Percentiles rank a stretch among this genome's conserved stretches.
phyloP scores from a whole-genome alignment of 78 protist species.

The Andalucia godoyi region DNA sequence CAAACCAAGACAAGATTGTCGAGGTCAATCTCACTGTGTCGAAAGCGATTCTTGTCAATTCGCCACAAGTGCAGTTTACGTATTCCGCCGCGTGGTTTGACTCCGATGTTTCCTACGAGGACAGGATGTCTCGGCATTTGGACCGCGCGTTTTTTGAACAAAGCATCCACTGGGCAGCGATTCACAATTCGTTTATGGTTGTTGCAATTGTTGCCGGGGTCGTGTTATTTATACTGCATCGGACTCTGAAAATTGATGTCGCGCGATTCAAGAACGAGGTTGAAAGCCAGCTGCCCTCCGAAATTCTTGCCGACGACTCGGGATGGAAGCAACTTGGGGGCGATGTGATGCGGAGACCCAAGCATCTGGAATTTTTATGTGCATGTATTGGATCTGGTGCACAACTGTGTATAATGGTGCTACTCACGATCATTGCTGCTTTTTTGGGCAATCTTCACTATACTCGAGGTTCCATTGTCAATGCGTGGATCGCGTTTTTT shows the following conservation, averaged over 20 bases:
- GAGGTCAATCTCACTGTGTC: slow-evolving; percentile 48
- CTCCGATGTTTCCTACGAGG: slow-evolving; percentile 3
- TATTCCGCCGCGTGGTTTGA: slow-evolving; percentile 36
- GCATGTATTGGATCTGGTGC: slow-evolving; percentile 56
- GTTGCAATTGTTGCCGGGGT: slow-evolving; percentile 71
- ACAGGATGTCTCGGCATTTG: slow-evolving; percentile 63
- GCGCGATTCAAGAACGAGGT: slow-evolving; percentile 29
- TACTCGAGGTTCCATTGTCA: slow-evolving; percentile 43
- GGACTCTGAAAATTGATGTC: slow-evolving; percentile 53
- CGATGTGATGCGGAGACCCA: slow-evolving; percentile 71
- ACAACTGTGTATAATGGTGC: slow-evolving; percentile 26
- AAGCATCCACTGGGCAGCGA: slow-evolving; percentile 77
- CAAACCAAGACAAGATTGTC: slow-evolving; percentile 52
- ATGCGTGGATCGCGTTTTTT: slow-evolving; percentile 25
- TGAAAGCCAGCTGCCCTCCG: slow-evolving; percentile 1
- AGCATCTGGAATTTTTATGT: slow-evolving; percentile 16
- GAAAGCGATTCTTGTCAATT: slow-evolving; percentile 6
- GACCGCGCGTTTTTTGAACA: slow-evolving; percentile 79
- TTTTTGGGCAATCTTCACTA: slow-evolving; percentile 3
- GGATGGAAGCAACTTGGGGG: slow-evolving; percentile 71
- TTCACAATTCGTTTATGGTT: slow-evolving; percentile 84
- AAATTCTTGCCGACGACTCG: slow-evolving; percentile 36
- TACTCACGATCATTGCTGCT: slow-evolving; percentile 28
- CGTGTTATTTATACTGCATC: slow-evolving; percentile 50
- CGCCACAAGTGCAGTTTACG: slow-evolving; percentile 6